Evolutionary conservation across 176 grass and related monocot species (phyloP), one percentile per base, ranked within the genome.

Genomic region (Musa troglodytarum): DNA sequence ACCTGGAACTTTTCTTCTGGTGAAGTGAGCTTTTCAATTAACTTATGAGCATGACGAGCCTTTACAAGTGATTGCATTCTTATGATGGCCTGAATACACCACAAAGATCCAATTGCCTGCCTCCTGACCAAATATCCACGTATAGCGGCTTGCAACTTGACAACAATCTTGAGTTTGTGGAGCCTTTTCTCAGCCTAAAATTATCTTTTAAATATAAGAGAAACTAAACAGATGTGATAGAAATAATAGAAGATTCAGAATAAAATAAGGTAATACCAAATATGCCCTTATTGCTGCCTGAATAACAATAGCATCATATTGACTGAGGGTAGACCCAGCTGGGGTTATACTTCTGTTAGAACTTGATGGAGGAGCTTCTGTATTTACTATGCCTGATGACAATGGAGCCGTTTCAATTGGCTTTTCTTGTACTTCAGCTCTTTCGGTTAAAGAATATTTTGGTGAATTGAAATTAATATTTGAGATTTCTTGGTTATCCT

Each of bases 71-170:
- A 82, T 81, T 99, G 95, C 62, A 91, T 86, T 89, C 89, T 99
- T 62, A 99, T 68, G 80, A 99, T 92, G 13, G 84, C 95, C 87
- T 87, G 86, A 74, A 91, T 76, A 71, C 95, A 99, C 65, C 76
- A 79, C 54, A 99, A 87, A 34, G 95, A 87, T 81, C 88, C 88
- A 56, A 81, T 77, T 71, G 90, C 90, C 71, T 91, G 86, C 75
- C 86, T 85, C 77, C 90, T 91, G 34, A 89, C 90, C 9, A 99
- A 73, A 83, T 83, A 77, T 16, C 95, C 91, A 59, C 95, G 95
- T 74, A 93, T 76, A 66, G 72, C 73, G 73, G 95, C 95, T 89
- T 99, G 95, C 81, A 99, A 69, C 76, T 86, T 99, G 76, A 91
- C 88, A 62, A 91, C 74, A 68, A 86, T 86, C 71, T 87, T 87